A percentile compares a stretch with the other conserved stretches of the same genome.
Evolutionary conservation across 1,284 basidiomycete species (phyloP).

Genomic region (Tilletia setariae): DNA sequence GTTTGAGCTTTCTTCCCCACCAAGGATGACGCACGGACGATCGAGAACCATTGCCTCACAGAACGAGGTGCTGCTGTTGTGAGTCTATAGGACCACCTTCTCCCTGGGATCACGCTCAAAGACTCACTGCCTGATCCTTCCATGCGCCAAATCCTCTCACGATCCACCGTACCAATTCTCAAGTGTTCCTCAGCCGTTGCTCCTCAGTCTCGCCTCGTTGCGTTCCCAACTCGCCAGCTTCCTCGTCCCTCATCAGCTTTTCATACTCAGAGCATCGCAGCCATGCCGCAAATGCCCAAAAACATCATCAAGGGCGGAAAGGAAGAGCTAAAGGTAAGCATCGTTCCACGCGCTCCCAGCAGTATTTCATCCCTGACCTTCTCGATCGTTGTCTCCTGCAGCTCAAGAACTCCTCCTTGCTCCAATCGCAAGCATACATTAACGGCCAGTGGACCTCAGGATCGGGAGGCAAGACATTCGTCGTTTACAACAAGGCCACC

Average conservation of each 20-base stretch:
- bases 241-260: neutral
- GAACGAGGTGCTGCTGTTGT: too few relatives aligned
- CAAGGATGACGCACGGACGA: constrained; percentile 1
- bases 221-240: neutral
- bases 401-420: constrained; percentile 41
- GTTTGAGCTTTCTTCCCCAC: neutral
- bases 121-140: too few relatives aligned
- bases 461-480: constrained; percentile 34
- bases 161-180: neutral
- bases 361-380: neutral
- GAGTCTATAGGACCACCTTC: too few relatives aligned
- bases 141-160: too few relatives aligned
- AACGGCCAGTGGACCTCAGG: constrained; percentile 47
- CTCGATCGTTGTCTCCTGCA: neutral
- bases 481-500: constrained; percentile 52
- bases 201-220: neutral
- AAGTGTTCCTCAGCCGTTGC: neutral
- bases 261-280: neutral
- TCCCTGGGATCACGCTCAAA: too few relatives aligned
- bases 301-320: constrained; percentile 49
- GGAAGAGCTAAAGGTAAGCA: constrained; percentile 37
- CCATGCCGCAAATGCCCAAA: constrained; percentile 38
- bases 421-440: constrained; percentile 43
- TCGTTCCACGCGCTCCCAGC: neutral
- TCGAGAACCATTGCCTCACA: too few relatives aligned